A percentile compares a stretch with the other conserved stretches of the same genome.
phyloP scores from a whole-genome alignment of 495 filamentous ascomycete genomes.

The Penicillium lagena region DNA sequence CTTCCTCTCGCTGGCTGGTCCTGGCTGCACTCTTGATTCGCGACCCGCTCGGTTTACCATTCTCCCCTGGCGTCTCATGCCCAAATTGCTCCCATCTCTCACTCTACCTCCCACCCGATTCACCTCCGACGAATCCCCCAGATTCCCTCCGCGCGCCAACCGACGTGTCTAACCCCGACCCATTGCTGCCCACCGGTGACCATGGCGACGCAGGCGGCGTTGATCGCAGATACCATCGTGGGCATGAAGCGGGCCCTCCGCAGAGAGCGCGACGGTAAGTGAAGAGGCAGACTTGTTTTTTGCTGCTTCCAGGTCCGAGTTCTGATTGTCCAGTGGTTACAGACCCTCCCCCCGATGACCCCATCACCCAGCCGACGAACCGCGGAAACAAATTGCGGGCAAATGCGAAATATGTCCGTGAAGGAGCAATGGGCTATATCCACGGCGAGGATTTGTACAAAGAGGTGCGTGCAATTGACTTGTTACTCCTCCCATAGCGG shows the following conservation, averaged over 20 bases:
- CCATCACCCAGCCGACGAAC: conserved; percentile 73
- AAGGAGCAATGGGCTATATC: conserved; percentile 65
- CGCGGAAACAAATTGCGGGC: conserved; percentile 87
- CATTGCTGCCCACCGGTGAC: conserved; percentile 17
- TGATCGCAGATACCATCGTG: conserved; percentile 67
- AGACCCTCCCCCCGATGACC: conserved; percentile 86
- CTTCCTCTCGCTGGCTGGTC: background rate
- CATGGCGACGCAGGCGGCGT: conserved; percentile 67
- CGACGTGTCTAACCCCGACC: conserved; percentile 12
- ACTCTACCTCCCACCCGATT: background rate
- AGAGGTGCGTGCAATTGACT: conserved; percentile 51
- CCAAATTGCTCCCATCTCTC: background rate
- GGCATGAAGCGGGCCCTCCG: conserved; percentile 69
- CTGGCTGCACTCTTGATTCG: no score
- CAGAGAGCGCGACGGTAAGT: conserved; percentile 53
- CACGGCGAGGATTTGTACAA: conserved; percentile 75
- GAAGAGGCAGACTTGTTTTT: background rate
- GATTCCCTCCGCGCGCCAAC: conserved; percentile 6
- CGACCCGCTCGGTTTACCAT: no score
- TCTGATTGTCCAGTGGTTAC: conserved; percentile 5
- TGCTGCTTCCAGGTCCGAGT: no score
- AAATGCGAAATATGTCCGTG: conserved; percentile 71
- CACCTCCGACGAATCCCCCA: background rate
- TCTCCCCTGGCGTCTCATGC: no score
- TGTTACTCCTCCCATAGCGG: background rate